phyloP scores from a whole-genome alignment of 768 basidiomycete species.

The Lactifluus pinguis region DNA sequence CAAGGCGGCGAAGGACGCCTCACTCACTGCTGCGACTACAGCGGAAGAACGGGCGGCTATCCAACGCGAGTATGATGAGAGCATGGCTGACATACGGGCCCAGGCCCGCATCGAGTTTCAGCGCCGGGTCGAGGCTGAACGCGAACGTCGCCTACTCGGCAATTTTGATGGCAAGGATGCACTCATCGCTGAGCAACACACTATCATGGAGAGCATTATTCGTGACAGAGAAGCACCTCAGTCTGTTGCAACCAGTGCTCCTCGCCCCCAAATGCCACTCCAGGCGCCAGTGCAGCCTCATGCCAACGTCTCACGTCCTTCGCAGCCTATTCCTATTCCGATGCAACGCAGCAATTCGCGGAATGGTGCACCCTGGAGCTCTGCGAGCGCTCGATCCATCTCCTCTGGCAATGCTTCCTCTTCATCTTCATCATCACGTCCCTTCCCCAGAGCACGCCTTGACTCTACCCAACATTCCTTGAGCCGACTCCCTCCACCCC shows the following conservation, averaged over 20 bases:
- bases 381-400: background rate
- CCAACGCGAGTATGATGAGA: conserved; percentile 3
- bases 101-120: conserved; percentile 13
- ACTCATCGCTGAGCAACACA: conserved; percentile 13
- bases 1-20: conserved; percentile 7
- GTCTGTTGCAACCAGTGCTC: background rate
- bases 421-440: background rate
- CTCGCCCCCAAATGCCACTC: background rate
- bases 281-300: background rate
- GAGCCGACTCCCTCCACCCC: background rate
- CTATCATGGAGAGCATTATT: conserved; percentile 6
- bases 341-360: conserved; percentile 7
- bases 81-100: conserved; percentile 15
- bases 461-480: conserved; percentile 1
- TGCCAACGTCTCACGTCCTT: background rate
- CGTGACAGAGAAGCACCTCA: background rate
- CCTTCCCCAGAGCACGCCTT: conserved; percentile 3
- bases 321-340: conserved; percentile 14
- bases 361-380: background rate
- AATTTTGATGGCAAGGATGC: conserved; percentile 14
- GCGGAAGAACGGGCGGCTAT: conserved; percentile 5
- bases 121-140: conserved; percentile 15
- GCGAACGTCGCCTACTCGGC: conserved; percentile 8
- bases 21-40: conserved; percentile 5
- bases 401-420: background rate